Conservation (phyloP, 768 basidiomycete genomes). For the Xerocomellus dryophilus region DNA sequence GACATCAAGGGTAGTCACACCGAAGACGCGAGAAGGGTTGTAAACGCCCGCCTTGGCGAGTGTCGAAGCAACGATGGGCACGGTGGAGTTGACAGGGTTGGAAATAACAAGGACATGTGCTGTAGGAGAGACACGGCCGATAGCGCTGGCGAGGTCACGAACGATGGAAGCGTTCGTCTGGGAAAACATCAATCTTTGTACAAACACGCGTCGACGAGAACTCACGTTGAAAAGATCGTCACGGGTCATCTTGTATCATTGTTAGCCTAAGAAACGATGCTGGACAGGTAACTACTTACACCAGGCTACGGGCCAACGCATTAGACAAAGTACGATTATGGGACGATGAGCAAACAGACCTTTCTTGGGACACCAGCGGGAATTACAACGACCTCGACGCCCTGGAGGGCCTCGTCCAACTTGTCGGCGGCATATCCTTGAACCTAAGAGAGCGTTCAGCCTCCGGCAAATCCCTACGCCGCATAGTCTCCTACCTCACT, state of each 20-base stretch:
- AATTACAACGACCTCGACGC: slow-evolving; percentile 90
- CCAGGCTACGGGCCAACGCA: slow-evolving; percentile 58
- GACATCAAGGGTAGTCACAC: slow-evolving; percentile 97
- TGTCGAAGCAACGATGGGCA: slow-evolving; percentile 92
- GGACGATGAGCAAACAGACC: slow-evolving; percentile 43
- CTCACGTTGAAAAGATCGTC: slow-evolving; percentile 94
- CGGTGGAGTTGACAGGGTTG: slow-evolving; percentile 98
- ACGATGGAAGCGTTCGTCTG: slow-evolving; percentile 98
- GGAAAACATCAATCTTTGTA: background rate
- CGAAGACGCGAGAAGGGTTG: slow-evolving; percentile 86
- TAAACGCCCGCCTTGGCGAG: slow-evolving; percentile 91
- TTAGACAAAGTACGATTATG: slow-evolving; percentile 19
- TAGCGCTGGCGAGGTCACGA: slow-evolving; percentile 87
- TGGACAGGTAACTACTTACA: slow-evolving; percentile 48
- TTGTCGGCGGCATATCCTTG: slow-evolving; percentile 80
- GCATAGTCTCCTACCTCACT: slow-evolving; percentile 58
- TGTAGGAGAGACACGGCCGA: slow-evolving; percentile 81
- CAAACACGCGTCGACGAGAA: slow-evolving; percentile 5
- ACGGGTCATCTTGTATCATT: slow-evolving; percentile 78
- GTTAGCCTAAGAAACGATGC: slow-evolving; percentile 24
- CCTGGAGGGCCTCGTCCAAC: slow-evolving; percentile 86
- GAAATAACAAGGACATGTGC: slow-evolving; percentile 97
- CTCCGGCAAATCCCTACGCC: background rate
- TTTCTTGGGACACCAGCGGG: slow-evolving; percentile 99
- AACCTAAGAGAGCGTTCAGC: slow-evolving; percentile 48